A percentile compares a stretch with the other conserved stretches of the same genome.
These are phyloP conservation scores for Hebeloma cylindrosporum DNA, from an alignment of 768 basidiomycete genomes.

Conservation along the genomic window DNA sequence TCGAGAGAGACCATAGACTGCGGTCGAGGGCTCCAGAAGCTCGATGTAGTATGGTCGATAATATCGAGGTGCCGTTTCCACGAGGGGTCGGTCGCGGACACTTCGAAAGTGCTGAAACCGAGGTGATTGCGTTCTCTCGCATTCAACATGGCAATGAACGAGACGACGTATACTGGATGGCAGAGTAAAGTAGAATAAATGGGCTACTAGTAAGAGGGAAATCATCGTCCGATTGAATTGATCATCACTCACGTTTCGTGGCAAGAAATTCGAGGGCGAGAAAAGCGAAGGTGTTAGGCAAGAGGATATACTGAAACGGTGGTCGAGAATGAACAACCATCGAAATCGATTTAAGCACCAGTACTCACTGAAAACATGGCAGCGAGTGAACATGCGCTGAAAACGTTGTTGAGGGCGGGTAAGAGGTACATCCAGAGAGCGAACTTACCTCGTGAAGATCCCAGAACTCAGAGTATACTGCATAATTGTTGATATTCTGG, in stretches of 20 bases:
- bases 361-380: conserved; percentile 41
- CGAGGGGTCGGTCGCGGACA: conserved; percentile 5
- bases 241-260: conserved; percentile 46
- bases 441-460: conserved; percentile 36
- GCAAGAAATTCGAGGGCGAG: conserved; percentile 42
- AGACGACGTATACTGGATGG: conserved; percentile 46
- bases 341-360: background rate
- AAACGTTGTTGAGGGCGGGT: background rate
- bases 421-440: background rate
- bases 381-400: conserved; percentile 45
- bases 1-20: conserved; percentile 3
- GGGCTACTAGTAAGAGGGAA: background rate
- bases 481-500: conserved; percentile 34
- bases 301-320: conserved; percentile 37
- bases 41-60: conserved; percentile 20
- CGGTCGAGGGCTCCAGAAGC: conserved; percentile 24
- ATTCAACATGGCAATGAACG: conserved; percentile 47
- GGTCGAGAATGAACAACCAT: background rate
- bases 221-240: too few species aligned
- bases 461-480: conserved; percentile 41
- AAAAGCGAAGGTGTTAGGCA: conserved; percentile 45
- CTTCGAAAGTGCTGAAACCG: background rate
- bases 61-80: conserved; percentile 10
- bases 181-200: background rate
- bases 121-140: conserved; percentile 32